Conservation (phyloP, 2,329 filamentous ascomycete species). For the Monascus ruber region DNA sequence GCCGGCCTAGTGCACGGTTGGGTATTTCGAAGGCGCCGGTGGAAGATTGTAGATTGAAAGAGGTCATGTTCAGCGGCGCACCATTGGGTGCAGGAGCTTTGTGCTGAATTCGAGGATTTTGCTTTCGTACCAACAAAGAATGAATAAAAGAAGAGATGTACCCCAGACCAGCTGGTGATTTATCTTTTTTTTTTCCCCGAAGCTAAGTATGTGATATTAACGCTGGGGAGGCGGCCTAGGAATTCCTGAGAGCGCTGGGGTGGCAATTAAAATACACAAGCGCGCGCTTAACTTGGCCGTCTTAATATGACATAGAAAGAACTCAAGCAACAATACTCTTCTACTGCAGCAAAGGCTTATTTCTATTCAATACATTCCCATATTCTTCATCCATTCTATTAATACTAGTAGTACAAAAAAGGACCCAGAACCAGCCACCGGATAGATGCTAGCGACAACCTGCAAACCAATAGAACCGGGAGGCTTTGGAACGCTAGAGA, state of each 20-base stretch:
- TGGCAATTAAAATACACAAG: neutral
- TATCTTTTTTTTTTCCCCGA: neutral
- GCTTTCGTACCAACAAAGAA: neutral
- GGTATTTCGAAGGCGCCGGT: conserved; percentile 7
- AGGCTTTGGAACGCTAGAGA: neutral
- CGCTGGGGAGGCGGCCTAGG: no score
- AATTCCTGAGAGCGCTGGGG: neutral
- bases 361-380: conserved; percentile 3
- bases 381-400: conserved; percentile 10
- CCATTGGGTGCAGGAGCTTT: conserved; percentile 12
- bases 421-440: conserved; percentile 2
- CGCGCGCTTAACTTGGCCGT: neutral
- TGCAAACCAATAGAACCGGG: neutral
- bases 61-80: conserved; percentile 16
- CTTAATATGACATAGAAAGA: no score
- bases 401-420: conserved; percentile 14
- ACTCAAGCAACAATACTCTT: no score
- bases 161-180: neutral
- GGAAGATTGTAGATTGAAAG: conserved; percentile 22
- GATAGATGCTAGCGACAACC: neutral
- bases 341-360: neutral
- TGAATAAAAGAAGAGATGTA: neutral
- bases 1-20: conserved; percentile 15
- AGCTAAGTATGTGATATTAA: no score
- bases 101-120: conserved; percentile 11